Base-by-base conservation (phyloP, 345 rosid species). In the Rhizophora apiculata region DNA sequence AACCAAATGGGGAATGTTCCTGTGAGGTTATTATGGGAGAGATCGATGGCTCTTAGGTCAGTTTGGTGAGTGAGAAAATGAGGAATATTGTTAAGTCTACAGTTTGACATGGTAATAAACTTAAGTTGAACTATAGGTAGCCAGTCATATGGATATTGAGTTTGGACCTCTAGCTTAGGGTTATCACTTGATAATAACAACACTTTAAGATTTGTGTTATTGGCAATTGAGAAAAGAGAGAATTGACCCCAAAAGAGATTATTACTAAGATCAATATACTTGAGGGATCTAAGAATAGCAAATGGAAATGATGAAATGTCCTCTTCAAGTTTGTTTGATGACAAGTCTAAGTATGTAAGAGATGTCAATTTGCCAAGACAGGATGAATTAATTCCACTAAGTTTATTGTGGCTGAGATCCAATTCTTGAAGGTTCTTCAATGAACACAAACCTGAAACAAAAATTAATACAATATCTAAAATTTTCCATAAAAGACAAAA, bases 1-100 rank as follows among this genome's bases (percentile, higher is more conserved):
- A 65, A 30, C 68, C 68, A 65, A 10, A 7, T 48, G 8, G 59
- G 68, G 58, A 65, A 65, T 1, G 8, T 30, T 65, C 43, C 58
- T 27, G 24, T 30, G 4, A 65, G 4, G 7, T 30, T 51, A 24
- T 65, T 65, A 27, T 18, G 34, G 18, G 68, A 65, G 39, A 65
- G 57, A 52, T 51, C 59, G 18, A 51, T 15, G 1, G 30, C 18
- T 30, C 39, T 49, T 0, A 65, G 4, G 1, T 29, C 43, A 30
- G 3, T 16, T 15, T 49, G 58, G 18, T 48, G 59, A 51, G 9
- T 18, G 13, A 65, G 58, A 51, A 65, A 65, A 7, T 51, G 18
- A 0, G 68, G 59, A 51, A 36, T 36, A 36, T 36, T 36, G 10
- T 36, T 36, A 36, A 36, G 39, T 36, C 39, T 36, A 1, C 39